Evolutionary conservation across 352 stramenopile genomes (phyloP), one percentile per base, ranked within the genome.

Genomic region (Globisporangium paroecandrum): DNA sequence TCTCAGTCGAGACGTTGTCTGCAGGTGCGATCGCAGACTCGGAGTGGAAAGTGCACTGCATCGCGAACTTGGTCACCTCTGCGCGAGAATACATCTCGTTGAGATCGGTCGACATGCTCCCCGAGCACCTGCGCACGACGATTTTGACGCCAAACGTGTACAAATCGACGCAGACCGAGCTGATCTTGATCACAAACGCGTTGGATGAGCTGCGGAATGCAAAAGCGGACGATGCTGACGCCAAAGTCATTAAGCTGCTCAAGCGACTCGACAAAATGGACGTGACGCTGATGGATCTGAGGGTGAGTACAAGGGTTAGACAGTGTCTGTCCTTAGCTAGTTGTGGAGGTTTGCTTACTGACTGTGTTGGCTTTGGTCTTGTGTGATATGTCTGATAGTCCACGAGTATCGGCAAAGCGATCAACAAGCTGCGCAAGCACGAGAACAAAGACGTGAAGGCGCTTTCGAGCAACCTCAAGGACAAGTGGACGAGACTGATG

Each of bases 361-460:
- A 59, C 57, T 73, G 13, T 57, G 51, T 4, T 54, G 32, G 57
- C 61, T 55, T 54, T 62, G 15, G 20, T 15, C 22, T 59, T 25
- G 2, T 36, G 12, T 38, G n/a, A 15, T 56, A 24, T 74, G 25
- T 20, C 32, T 34, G 20, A 12, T 57, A 93, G 85, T 85, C 83
- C 13, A 96, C 89, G 2, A 93, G 86, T 55, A 94, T 96, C 57
- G 87, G 87, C 13, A 94, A 95, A 73, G 78, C 80, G 53, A 79
- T 96, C 3, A 93, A 94, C 74, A 94, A 93, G 66, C 72, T 96
- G 22, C 82, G 86, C 22, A 96, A 95, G 65, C 78, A 96, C 57
- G 76, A 85, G 10, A 64, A 92, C 54, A 25, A 63, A n/a, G 73
- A 83, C 18, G 69, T 94, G 24, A 81, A 83, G 29, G 32, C 54